Evolutionary conservation across 2,329 filamentous ascomycete genomes (phyloP), one percentile per base, ranked within the genome.

Genomic region (Colletotrichum sp.): DNA sequence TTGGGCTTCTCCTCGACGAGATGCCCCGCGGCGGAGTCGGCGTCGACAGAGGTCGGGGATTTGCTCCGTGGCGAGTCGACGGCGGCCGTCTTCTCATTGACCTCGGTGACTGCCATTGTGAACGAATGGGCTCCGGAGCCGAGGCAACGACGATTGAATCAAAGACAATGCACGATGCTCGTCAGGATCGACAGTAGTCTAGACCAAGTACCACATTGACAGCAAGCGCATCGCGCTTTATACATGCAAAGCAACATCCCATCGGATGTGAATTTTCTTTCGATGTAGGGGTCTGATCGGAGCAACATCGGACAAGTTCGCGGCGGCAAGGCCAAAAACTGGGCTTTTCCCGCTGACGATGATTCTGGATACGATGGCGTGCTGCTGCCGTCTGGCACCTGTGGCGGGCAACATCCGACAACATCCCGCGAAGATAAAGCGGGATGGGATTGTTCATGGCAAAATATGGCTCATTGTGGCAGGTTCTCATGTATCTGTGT

Each of bases 1-100:
- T 85, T 84, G 0, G 85, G 85, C 8, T 79, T 80, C 36, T 82
- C 76, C 28, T 81, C 79, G 18, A 81, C 75, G 36, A 79, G 44
- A 30, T 75, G 65, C 3, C 55, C 34, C 7, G 34, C 63, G 18
- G 36, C 26, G 2, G 73, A 30, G 8, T 63, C 59, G 7, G 10
- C 70, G 2, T 15, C 57, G 8, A 57, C 18, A 2, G 70, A 68
- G 16, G 39, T 52, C 9, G 64, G 73, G 13, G 73, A 76, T 5
- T 68, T 76, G 57, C 63, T 65, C 59, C 73, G 55, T 10, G 69
- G 69, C 21, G 70, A 76, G 16, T 68, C 73, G 57, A 57, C 70
- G 32, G 44, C 34, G 3, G 10, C 26, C 32, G 64, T 34, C n/a
- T 67, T 59, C 57, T 73, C 66, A 15, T 59, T 62, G 44, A 76